These are phyloP conservation scores for Paramecium biaurelia DNA, from an alignment of 73 alveolate genomes.

Conservation along the genomic window DNA sequence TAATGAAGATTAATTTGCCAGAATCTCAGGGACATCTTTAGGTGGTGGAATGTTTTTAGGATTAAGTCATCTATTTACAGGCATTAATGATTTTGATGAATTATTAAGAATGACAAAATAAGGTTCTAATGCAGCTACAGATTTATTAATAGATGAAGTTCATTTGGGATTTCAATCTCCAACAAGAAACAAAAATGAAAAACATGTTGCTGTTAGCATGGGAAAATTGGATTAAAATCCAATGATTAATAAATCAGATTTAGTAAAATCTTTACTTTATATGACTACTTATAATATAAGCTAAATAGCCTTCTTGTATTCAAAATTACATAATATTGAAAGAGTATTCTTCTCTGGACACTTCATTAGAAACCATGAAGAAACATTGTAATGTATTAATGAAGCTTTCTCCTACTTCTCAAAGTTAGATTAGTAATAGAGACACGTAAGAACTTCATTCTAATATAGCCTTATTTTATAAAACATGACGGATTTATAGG, in stretches of 20 bases:
- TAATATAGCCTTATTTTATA: constrained; percentile 52
- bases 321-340: constrained; percentile 47
- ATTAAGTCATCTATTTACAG: constrained; percentile 52
- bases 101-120: constrained; percentile 43
- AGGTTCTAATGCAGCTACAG: constrained; percentile 55
- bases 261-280: constrained; percentile 51
- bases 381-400: constrained; percentile 47
- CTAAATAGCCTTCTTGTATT: constrained; percentile 53
- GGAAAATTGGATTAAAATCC: constrained; percentile 38
- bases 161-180: constrained; percentile 49
- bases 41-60: constrained; percentile 67
- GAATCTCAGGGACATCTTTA: constrained; percentile 54
- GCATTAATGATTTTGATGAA: constrained; percentile 60
- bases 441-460: not conserved
- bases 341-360: constrained; percentile 61
- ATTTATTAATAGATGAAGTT: constrained; percentile 50
- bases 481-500: constrained; percentile 64
- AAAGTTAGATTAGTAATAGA: not conserved
- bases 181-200: constrained; percentile 34
- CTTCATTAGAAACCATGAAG: constrained; percentile 61
- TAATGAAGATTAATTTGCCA: constrained; percentile 15
- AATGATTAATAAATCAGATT: not conserved
- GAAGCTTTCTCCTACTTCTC: constrained; percentile 53
- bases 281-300: constrained; percentile 63
- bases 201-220: constrained; percentile 53